Base-by-base conservation (phyloP, 2,329 filamentous ascomycete species). In the Pyrenochaeta sp. region DNA sequence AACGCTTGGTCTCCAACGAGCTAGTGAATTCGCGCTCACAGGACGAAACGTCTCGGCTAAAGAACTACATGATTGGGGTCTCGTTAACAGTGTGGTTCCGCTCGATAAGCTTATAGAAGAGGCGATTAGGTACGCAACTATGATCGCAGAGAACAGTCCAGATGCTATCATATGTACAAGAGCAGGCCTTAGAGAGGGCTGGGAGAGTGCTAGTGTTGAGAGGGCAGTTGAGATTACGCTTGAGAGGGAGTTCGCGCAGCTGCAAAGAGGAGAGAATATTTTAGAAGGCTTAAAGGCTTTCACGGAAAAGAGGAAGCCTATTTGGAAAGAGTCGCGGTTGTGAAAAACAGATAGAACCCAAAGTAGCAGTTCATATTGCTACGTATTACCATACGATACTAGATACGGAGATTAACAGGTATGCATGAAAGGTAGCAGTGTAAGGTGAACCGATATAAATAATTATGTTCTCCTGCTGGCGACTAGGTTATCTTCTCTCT, bases 221-320 rank as follows among this genome's bases (percentile, higher is more conserved):
- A 50, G 59, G 22, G 67, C 67, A 19, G 60, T 65, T 8, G 58
- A 63, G 34, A 43, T 62, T 12, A 62, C 58, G 44, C n/a, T 61
- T 0, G 64, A 66, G 43, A 76, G 79, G 4, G 62, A 66, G 36
- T 68, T 69, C 22, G 80, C 80, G 6, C 82, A 84, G 68, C 81
- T 83, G 22, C 73, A 78, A 46, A 82, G 81, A 0, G 74, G 70
- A 19, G 83, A 81, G 1, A 80, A 80, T 36, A 84, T 70, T 28
- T 47, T 55, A 19, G 62, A 66, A 25, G 67, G 67, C 9, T 28
- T 68, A 50, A 60, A 57, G 44, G 67, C 65, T 13, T 71, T 84
- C 75, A 74, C 74, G 27, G 75, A 79, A 66, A 71, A 71, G 56
- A 57, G 62, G 37, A 53, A 57, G 53, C 68, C 68, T 0, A 28